Evolutionary conservation across 345 rosid genomes (phyloP).

Genomic region (Salix brachista): DNA sequence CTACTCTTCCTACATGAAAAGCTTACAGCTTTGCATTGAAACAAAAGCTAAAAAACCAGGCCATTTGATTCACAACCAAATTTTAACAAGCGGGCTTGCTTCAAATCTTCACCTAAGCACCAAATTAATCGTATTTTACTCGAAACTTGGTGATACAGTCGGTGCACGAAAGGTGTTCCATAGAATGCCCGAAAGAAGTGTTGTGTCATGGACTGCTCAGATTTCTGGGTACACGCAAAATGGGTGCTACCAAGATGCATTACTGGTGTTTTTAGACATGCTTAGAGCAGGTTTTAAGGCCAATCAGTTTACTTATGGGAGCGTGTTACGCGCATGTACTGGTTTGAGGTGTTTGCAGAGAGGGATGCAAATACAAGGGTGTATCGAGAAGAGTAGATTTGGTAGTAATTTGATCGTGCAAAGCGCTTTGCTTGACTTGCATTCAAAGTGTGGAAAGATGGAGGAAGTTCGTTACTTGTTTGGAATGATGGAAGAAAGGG

Average conservation of each 20-base stretch:
- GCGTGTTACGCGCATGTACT: conserved; percentile 21
- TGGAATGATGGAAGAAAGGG: conserved; percentile 18
- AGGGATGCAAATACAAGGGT: conserved; percentile 30
- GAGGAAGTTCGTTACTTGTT: conserved; percentile 21
- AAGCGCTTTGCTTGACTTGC: conserved; percentile 30
- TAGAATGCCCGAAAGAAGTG: conserved; percentile 14
- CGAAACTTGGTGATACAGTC: not conserved
- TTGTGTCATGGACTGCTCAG: conserved; percentile 29
- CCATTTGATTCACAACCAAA: conserved; percentile 15
- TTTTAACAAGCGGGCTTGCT: conserved; percentile 11
- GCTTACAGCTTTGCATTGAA: conserved; percentile 37
- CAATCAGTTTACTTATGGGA: conserved; percentile 30
- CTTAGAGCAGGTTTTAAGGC: conserved; percentile 15
- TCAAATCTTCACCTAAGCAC: conserved; percentile 6
- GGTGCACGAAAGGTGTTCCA: conserved; percentile 24
- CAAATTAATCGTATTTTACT: conserved; percentile 16
- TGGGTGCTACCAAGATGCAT: conserved; percentile 18
- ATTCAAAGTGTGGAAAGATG: conserved; percentile 28
- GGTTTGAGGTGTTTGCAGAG: conserved; percentile 22
- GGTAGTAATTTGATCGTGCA: conserved; percentile 15
- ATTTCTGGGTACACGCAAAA: conserved; percentile 21
- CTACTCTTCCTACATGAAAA: conserved; percentile 24
- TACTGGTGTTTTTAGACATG: conserved; percentile 13
- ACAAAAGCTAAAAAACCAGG: conserved; percentile 11
- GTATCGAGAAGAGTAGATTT: conserved; percentile 24